phyloP scores from a whole-genome alignment of 169 alveolate species.

The Babesia bovis region DNA sequence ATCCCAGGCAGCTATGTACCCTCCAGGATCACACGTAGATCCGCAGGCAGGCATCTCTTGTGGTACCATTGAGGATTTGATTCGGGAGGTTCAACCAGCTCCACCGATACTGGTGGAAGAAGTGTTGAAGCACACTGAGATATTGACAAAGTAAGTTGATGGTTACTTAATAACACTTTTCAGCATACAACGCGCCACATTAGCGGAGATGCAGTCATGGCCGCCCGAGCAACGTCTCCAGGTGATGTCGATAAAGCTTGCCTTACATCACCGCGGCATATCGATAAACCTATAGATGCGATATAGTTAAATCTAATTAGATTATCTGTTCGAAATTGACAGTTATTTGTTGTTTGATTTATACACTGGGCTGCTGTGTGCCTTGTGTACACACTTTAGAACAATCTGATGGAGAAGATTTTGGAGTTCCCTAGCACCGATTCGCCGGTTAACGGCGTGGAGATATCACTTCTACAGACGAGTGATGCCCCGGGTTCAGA shows the following conservation, averaged over 20 bases:
- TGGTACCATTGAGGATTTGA: constrained; percentile 42
- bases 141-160: constrained; percentile 54
- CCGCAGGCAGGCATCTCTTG: background rate
- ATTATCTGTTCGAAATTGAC: too few species aligned
- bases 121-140: constrained; percentile 64
- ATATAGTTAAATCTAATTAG: too few species aligned
- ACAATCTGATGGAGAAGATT: background rate
- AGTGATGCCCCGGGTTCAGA: background rate
- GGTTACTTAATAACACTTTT: background rate
- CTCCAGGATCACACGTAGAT: background rate
- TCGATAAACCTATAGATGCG: constrained; percentile 41
- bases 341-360: background rate
- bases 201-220: constrained; percentile 66
- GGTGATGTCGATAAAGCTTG: constrained; percentile 65
- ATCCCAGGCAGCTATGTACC: background rate
- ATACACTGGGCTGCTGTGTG: background rate
- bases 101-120: constrained; percentile 64
- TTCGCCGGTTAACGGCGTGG: constrained; percentile 20
- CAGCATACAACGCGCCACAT: constrained; percentile 65
- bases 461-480: background rate
- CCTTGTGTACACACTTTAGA: background rate
- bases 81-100: constrained; percentile 68
- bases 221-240: constrained; percentile 67
- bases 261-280: constrained; percentile 59
- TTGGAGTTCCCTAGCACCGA: constrained; percentile 12